Conservation (phyloP, 2,329 filamentous ascomycete genomes). For the Tolypocladium sp. region DNA sequence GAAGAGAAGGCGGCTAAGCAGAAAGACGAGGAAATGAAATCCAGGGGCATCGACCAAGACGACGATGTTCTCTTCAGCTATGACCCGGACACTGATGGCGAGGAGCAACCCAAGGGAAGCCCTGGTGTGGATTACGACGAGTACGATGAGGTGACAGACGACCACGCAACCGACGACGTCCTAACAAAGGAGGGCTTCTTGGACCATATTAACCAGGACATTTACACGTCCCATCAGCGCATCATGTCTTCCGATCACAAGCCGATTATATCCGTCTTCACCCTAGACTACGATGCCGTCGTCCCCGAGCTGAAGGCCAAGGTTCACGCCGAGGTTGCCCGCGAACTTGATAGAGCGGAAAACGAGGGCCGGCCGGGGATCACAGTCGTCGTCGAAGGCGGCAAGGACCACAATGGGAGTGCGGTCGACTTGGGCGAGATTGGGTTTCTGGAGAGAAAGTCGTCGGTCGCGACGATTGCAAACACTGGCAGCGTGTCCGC, state of each 20-base stretch:
- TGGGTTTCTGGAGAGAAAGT: conserved; percentile 56
- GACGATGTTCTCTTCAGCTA: conserved; percentile 90
- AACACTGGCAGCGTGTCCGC: conserved; percentile 83
- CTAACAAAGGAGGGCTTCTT: conserved; percentile 48
- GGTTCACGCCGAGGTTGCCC: conserved; percentile 77
- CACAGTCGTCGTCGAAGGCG: conserved; percentile 68
- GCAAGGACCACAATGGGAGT: conserved; percentile 31
- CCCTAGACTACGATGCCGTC: conserved; percentile 76
- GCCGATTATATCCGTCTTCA: conserved; percentile 76
- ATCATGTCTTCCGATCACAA: conserved; percentile 95
- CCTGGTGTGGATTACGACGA: conserved; percentile 49
- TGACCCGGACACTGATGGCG: conserved; percentile 68
- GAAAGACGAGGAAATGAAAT: conserved; percentile 79
- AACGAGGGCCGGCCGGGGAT: conserved; percentile 81
- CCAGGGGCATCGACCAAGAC: conserved; percentile 65
- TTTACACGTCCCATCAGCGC: conserved; percentile 82
- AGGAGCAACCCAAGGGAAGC: conserved; percentile 23
- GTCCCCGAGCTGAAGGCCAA: conserved; percentile 76
- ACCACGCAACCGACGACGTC: conserved; percentile 33
- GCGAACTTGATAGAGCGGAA: conserved; percentile 81
- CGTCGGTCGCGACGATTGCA: conserved; percentile 68
- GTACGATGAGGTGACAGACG: conserved; percentile 39
- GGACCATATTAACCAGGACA: conserved; percentile 46
- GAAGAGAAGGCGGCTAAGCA: conserved; percentile 60
- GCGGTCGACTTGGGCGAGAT: conserved; percentile 74